Conservation (phyloP, 129 eudicot species). For the Saposhnikovia divaricata region DNA sequence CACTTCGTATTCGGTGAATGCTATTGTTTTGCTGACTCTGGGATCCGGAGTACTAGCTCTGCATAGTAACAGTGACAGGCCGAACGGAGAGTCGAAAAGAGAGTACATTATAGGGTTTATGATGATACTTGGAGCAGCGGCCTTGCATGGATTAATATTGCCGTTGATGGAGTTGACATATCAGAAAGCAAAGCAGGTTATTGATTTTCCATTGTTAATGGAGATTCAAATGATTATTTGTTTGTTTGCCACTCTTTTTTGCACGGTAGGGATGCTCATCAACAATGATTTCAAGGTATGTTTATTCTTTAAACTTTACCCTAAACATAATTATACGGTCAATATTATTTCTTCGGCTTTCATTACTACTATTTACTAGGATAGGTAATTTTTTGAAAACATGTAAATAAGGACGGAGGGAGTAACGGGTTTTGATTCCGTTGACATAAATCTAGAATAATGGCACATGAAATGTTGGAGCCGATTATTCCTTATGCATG, state of each 20-base stretch:
- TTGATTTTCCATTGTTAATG: conserved; percentile 36
- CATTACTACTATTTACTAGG: too few species aligned
- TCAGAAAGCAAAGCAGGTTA: conserved; percentile 25
- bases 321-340: too few species aligned
- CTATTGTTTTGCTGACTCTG: background rate
- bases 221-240: conserved; percentile 43
- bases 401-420: too few species aligned
- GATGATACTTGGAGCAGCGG: conserved; percentile 29
- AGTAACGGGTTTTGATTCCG: too few species aligned
- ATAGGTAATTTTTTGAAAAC: too few species aligned
- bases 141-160: conserved; percentile 29
- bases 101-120: conserved; percentile 30
- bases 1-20: background rate
- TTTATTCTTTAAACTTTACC: too few species aligned
- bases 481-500: too few species aligned
- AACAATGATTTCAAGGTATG: conserved; percentile 30
- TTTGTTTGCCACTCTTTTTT: conserved; percentile 32
- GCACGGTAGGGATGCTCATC: conserved; percentile 19
- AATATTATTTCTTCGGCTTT: too few species aligned
- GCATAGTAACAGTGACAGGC: background rate
- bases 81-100: conserved; percentile 28
- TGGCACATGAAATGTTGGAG: too few species aligned
- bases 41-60: conserved; percentile 23
- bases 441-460: too few species aligned
- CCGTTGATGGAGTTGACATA: conserved; percentile 35